phyloP scores from a whole-genome alignment of 2,329 filamentous ascomycete species.

The Exophiala spinifera region DNA sequence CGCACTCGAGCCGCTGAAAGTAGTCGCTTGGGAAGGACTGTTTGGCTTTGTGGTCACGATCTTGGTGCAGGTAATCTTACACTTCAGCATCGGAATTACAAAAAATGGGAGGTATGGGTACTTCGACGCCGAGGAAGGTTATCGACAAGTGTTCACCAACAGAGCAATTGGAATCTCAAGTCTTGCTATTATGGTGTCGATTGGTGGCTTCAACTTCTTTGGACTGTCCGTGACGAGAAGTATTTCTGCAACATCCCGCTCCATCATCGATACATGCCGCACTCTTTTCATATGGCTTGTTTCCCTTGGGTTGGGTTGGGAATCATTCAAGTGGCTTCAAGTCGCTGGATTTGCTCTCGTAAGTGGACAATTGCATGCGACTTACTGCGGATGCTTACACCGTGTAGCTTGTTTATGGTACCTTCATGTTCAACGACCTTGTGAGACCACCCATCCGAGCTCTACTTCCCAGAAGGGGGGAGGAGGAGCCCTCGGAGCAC shows the following conservation, averaged over 20 bases:
- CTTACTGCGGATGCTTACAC: slow-evolving; percentile 3
- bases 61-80: slow-evolving; percentile 73
- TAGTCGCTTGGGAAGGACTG: slow-evolving; percentile 93
- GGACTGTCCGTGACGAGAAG: slow-evolving; percentile 85
- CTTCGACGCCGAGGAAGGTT: slow-evolving; percentile 86
- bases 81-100: slow-evolving; percentile 72
- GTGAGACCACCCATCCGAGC: slow-evolving; percentile 75
- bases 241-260: slow-evolving; percentile 88
- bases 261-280: slow-evolving; percentile 94
- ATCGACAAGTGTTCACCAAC: slow-evolving; percentile 73
- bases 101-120: slow-evolving; percentile 72
- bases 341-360: slow-evolving; percentile 75
- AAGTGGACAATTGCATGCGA: slow-evolving; percentile 1
- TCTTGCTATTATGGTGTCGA: slow-evolving; percentile 92
- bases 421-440: slow-evolving; percentile 93
- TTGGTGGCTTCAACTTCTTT: slow-evolving; percentile 99
- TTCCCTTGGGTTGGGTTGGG: slow-evolving; percentile 89
- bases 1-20: slow-evolving; percentile 77
- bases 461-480: slow-evolving; percentile 51
- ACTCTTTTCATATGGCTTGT: slow-evolving; percentile 98
- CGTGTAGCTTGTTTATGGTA: slow-evolving; percentile 78
- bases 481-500: slow-evolving; percentile 42
- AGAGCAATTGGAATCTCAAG: slow-evolving; percentile 71
- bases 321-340: slow-evolving; percentile 96
- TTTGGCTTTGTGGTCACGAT: slow-evolving; percentile 84